Base-by-base conservation (phyloP, 129 eudicot species). In the Centaurea solstitialis region DNA sequence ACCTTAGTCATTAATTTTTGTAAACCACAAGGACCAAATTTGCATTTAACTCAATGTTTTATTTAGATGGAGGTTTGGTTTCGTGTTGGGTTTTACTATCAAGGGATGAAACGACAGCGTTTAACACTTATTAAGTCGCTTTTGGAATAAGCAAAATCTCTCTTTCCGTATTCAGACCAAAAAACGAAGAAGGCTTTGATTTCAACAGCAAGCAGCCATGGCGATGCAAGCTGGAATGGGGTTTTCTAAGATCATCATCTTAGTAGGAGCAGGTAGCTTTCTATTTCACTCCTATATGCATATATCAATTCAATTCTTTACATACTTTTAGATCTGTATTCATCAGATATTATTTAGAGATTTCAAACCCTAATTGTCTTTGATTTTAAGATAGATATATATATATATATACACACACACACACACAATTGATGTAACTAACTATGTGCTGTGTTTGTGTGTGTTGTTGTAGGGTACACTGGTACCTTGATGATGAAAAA, bases 261-360 rank as follows among this genome's bases (percentile, higher is more conserved):
- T 94, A 72, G 84, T 81, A n/a, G 98, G 98, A 66, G 96, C 98
- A 77, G 98, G 98, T 90, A 77, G 98, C 97, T 90, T 82, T 59
- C 59, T 30, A 0, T 21, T 7, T 40, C 21, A 11, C 40, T 65
- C 59, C 10, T 37, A 33, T 38, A n/a, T 41, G 70, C n/a, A 9
- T 57, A 28, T 11, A 59, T 59, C 28, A 9, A n/a, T 57, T 59
- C 28, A 9, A n/a, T 57, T 57, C 22, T 43, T 3, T 12, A 17
- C 37, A 22, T 22, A 70, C 41, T 5, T 41, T 21, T 5, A 20
- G 39, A 5, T 73, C 26, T 8, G n/a, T 22, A 7, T 81, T 5
- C 50, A 21, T 41, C 41, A 35, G 68, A 61, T 67, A 38, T n/a
- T n/a, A n/a, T n/a, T 33, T 21, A 18, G 61, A 10, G 66, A 62